A percentile compares a stretch with the other conserved stretches of the same genome.
phyloP scores from a whole-genome alignment of 1,284 basidiomycete genomes.

The Clitocybe nebularis region DNA sequence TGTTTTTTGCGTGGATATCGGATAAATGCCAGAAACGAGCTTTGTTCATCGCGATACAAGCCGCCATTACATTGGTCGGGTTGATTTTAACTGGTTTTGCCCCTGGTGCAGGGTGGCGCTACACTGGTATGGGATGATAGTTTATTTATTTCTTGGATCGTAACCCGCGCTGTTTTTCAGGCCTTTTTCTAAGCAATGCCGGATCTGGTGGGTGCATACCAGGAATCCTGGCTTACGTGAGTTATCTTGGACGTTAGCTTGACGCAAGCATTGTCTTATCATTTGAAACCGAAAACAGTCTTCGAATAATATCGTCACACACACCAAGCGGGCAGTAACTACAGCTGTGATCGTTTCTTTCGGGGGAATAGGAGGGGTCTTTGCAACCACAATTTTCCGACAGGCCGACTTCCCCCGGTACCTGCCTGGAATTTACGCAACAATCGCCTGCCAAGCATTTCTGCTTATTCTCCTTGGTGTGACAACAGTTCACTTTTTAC shows the following conservation, averaged over 20 bases:
- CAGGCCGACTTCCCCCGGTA: slow-evolving; percentile 36
- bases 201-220: slow-evolving; percentile 42
- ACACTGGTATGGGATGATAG: slow-evolving; percentile 31
- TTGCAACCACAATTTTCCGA: slow-evolving; percentile 39
- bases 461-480: slow-evolving; percentile 33
- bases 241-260: slow-evolving; percentile 16
- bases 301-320: slow-evolving; percentile 43
- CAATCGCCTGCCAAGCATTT: slow-evolving; percentile 35
- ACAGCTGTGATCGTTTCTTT: slow-evolving; percentile 40
- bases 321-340: slow-evolving; percentile 42
- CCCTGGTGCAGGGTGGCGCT: slow-evolving; percentile 31
- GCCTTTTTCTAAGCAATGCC: slow-evolving; percentile 39
- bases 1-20: slow-evolving; percentile 42
- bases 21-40: slow-evolving; percentile 39
- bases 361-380: slow-evolving; percentile 40
- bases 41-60: slow-evolving; percentile 37
- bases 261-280: slow-evolving; percentile 2
- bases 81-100: slow-evolving; percentile 36
- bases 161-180: slow-evolving; percentile 20
- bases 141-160: not conserved
- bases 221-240: slow-evolving; percentile 44
- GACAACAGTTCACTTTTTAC: slow-evolving; percentile 31
- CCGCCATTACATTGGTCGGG: slow-evolving; percentile 34
- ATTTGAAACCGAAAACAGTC: slow-evolving; percentile 26
- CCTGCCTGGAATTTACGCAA: slow-evolving; percentile 36